Evolutionary conservation across 768 basidiomycete genomes (phyloP).

Genomic region (Hemileccinum rubropunctum): DNA sequence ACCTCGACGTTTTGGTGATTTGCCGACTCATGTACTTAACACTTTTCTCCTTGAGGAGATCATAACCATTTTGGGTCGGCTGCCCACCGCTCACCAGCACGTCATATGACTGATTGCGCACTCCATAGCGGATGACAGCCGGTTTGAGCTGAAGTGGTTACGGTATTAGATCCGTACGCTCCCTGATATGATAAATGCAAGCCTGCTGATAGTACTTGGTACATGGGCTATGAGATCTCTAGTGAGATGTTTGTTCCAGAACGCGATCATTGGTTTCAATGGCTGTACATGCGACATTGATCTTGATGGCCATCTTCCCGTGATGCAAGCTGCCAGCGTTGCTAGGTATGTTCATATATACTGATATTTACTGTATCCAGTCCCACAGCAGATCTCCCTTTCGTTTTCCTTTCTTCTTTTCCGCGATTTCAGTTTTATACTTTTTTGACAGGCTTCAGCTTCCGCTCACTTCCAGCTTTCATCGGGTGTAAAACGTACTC

Average conservation of each 20-base stretch:
- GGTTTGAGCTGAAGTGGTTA: not conserved
- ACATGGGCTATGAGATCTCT: too few relatives aligned
- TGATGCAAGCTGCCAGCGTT: conserved; percentile 20
- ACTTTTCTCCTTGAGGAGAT: too few relatives aligned
- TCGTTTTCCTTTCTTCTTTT: not conserved
- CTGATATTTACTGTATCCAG: not conserved
- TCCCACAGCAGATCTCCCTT: not conserved
- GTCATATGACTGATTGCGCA: not conserved
- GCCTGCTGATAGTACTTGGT: too few relatives aligned
- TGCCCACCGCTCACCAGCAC: not conserved
- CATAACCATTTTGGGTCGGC: not conserved
- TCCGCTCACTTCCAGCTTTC: not conserved
- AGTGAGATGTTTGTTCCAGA: not conserved
- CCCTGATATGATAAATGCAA: too few relatives aligned
- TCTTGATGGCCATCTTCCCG: conserved; percentile 14
- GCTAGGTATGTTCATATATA: not conserved
- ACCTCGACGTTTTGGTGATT: too few relatives aligned
- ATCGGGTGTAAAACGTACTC: not conserved
- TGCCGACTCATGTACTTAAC: too few relatives aligned
- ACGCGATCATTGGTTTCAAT: not conserved
- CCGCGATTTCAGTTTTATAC: not conserved
- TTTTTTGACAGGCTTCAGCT: not conserved
- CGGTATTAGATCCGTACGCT: too few relatives aligned
- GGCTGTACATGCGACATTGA: conserved; percentile 13
- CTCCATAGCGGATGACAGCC: not conserved